These are phyloP conservation scores for Xerophyta viscosa DNA, from an alignment of 106 monocot genomes.

Conservation along the genomic window DNA sequence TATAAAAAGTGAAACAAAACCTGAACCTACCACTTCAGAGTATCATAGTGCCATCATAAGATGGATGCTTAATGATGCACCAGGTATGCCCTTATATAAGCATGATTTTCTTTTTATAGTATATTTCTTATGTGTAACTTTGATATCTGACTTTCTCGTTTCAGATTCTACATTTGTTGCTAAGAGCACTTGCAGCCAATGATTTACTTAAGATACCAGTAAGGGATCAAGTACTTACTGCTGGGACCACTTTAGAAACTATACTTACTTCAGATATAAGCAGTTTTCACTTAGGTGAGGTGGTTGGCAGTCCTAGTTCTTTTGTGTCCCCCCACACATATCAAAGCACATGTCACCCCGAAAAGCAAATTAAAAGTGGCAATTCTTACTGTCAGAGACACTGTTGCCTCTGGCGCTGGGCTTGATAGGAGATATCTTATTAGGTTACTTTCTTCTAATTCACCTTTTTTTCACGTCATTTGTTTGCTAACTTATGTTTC, in stretches of 20 bases:
- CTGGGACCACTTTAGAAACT: conserved; percentile 60
- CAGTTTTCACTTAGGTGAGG: conserved; percentile 17
- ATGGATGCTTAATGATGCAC: conserved; percentile 63
- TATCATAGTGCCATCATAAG: conserved; percentile 74
- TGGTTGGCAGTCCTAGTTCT: no score
- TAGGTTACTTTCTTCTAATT: conserved; percentile 8
- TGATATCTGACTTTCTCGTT: not conserved
- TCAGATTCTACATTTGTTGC: conserved; percentile 59
- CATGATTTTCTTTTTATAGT: not conserved
- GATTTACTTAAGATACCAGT: conserved; percentile 70
- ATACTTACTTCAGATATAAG: conserved; percentile 69
- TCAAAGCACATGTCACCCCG: conserved; percentile 7
- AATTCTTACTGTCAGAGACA: conserved; percentile 96
- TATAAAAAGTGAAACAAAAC: conserved; percentile 41
- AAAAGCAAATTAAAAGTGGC: conserved; percentile 55
- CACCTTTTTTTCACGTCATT: no score
- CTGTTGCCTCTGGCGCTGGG: conserved; percentile 70
- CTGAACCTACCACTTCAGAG: conserved; percentile 46
- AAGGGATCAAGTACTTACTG: conserved; percentile 36
- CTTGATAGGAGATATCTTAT: conserved; percentile 85
- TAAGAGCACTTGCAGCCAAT: conserved; percentile 94
- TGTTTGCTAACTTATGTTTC: no score
- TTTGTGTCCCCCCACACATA: no score
- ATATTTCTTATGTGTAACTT: not conserved
- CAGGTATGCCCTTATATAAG: conserved; percentile 54